Evolutionary conservation across 192 early-diverging fungal species (phyloP).

Genomic region (Backusella parvicylindrica): DNA sequence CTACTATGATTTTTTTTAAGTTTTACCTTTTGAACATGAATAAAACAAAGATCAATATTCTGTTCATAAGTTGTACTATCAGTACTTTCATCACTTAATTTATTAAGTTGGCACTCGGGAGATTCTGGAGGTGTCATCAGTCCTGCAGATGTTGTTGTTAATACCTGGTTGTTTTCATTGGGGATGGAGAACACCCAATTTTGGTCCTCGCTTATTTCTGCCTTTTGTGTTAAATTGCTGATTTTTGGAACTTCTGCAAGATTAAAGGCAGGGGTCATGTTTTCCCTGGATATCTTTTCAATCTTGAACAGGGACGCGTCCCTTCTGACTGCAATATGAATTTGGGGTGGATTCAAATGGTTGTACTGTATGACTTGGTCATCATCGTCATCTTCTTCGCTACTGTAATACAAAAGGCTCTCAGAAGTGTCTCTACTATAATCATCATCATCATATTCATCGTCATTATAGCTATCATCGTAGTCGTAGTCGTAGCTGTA

Average conservation of each 20-base stretch:
- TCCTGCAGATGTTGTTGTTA: background rate
- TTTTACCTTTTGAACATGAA: conserved; percentile 13
- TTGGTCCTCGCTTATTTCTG: background rate
- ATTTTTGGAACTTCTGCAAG: conserved; percentile 3
- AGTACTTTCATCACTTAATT: background rate
- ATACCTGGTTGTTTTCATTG: background rate
- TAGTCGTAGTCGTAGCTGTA: no score
- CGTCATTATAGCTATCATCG: background rate
- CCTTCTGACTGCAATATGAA: conserved; percentile 10
- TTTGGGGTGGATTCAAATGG: background rate
- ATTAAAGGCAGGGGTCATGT: background rate
- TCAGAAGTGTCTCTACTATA: background rate
- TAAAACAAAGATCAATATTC: background rate
- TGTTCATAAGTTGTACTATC: background rate
- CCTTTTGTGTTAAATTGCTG: conserved; percentile 1
- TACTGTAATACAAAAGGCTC: background rate
- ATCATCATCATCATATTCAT: background rate
- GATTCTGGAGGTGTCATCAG: background rate
- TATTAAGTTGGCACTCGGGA: background rate
- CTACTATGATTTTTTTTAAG: background rate
- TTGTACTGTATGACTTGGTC: background rate
- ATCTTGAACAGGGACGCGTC: conserved; percentile 11
- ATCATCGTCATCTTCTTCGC: background rate
- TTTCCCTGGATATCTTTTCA: conserved; percentile 9
- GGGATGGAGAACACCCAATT: background rate